A percentile compares a stretch with the other conserved stretches of the same genome.
phyloP scores from a whole-genome alignment of 2,329 filamentous ascomycete genomes.

The Neoarthrinium moseri region DNA sequence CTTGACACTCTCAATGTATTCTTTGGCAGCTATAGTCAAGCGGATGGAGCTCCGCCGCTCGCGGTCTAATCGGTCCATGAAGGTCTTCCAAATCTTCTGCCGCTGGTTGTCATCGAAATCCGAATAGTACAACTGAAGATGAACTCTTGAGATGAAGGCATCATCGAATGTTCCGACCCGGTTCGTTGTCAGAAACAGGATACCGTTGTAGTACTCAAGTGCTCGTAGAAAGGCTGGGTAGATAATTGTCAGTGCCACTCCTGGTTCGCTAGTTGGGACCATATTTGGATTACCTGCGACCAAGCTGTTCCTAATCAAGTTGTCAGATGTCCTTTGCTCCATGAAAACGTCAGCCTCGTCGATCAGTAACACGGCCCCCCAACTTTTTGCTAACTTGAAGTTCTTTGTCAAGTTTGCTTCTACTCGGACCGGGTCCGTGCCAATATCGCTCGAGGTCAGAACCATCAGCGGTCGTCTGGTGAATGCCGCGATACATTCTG shows the following conservation, averaged over 20 bases:
- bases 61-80: conserved; percentile 24
- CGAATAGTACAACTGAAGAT: conserved; percentile 26
- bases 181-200: conserved; percentile 29
- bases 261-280: neutral
- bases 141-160: conserved; percentile 31
- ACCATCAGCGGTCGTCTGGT: no score
- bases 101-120: conserved; percentile 25
- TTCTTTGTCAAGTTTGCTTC: no score
- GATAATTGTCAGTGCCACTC: neutral
- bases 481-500: no score
- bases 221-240: conserved; percentile 21
- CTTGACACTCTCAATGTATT: conserved; percentile 16
- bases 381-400: conserved; percentile 21
- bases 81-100: conserved; percentile 24
- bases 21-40: conserved; percentile 18
- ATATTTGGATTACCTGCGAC: conserved; percentile 10
- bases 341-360: conserved; percentile 35
- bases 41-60: conserved; percentile 23
- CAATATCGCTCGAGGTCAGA: no score
- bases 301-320: conserved; percentile 11
- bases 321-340: conserved; percentile 8
- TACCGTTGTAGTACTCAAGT: conserved; percentile 26
- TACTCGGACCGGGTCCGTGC: no score
- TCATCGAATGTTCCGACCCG: conserved; percentile 35
- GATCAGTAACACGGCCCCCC: conserved; percentile 27